Evolutionary conservation across 805 yeast species (phyloP).

Genomic region (Cyberlindnera misumaiensis): DNA sequence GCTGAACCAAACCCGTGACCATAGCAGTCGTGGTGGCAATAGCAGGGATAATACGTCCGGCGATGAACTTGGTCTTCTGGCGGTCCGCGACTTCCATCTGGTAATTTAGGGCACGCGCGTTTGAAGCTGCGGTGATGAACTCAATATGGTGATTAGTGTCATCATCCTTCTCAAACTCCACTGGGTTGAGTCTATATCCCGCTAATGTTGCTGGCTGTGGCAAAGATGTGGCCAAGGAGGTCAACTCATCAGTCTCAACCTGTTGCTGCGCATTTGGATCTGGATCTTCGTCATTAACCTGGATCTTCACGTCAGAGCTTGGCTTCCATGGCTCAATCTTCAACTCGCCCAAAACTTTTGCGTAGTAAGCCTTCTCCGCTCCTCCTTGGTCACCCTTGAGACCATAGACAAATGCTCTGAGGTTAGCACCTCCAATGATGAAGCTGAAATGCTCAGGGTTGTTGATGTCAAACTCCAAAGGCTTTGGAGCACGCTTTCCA

Average conservation of each 20-base stretch:
- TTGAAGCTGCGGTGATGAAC: constrained; percentile 92
- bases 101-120: constrained; percentile 90
- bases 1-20: constrained; percentile 89
- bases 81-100: constrained; percentile 83
- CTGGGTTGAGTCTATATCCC: constrained; percentile 82
- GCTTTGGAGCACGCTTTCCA: constrained; percentile 91
- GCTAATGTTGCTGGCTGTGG: constrained; percentile 88
- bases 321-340: constrained; percentile 67
- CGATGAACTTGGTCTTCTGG: constrained; percentile 90
- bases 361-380: constrained; percentile 42
- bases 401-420: constrained; percentile 87
- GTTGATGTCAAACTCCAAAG: constrained; percentile 70
- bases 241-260: constrained; percentile 58
- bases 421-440: constrained; percentile 81
- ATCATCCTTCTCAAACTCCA: constrained; percentile 96
- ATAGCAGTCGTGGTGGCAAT: constrained; percentile 98
- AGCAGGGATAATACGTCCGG: constrained; percentile 98
- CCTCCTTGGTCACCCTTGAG: constrained; percentile 64
- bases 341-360: constrained; percentile 43
- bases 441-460: constrained; percentile 78
- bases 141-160: constrained; percentile 95
- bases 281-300: constrained; percentile 80
- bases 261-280: constrained; percentile 61
- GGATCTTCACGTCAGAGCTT: constrained; percentile 67
- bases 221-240: constrained; percentile 62